Evolutionary conservation across 129 eudicot species (phyloP).

Genomic region (Saposhnikovia divaricata): DNA sequence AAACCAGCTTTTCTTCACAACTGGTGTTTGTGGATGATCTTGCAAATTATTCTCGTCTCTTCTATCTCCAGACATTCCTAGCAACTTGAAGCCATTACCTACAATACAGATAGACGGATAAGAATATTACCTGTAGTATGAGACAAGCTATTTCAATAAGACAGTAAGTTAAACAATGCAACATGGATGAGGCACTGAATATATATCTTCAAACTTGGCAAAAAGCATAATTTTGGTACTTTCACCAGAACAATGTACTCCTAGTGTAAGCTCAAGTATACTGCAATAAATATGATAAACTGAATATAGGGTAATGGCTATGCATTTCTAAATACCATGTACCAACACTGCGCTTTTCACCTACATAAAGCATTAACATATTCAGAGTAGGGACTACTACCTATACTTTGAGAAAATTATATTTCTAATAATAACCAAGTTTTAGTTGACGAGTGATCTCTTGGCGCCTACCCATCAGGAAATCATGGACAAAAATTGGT

Average conservation of each 20-base stretch:
- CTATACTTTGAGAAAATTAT: neutral
- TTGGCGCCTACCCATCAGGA: neutral
- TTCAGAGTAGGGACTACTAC: too few relatives aligned
- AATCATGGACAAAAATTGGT: neutral
- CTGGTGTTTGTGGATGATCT: constrained; percentile 31
- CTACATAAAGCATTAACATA: neutral
- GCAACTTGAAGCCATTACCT: constrained; percentile 58
- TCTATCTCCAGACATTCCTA: constrained; percentile 42
- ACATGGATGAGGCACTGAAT: neutral
- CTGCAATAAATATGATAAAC: neutral
- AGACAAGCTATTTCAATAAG: neutral
- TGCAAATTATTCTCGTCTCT: constrained; percentile 21
- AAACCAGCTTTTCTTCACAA: constrained; percentile 44
- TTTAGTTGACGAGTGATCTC: neutral
- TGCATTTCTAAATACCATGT: neutral
- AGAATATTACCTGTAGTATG: neutral
- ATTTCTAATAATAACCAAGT: neutral
- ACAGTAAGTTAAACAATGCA: neutral
- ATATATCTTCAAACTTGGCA: neutral
- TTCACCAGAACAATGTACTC: neutral
- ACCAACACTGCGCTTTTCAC: neutral
- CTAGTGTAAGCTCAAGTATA: neutral
- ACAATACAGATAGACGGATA: constrained; percentile 21
- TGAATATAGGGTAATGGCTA: neutral
- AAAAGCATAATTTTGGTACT: neutral